Conservation (phyloP, 176 grass and related monocot genomes). For the Oryza coarctata region DNA sequence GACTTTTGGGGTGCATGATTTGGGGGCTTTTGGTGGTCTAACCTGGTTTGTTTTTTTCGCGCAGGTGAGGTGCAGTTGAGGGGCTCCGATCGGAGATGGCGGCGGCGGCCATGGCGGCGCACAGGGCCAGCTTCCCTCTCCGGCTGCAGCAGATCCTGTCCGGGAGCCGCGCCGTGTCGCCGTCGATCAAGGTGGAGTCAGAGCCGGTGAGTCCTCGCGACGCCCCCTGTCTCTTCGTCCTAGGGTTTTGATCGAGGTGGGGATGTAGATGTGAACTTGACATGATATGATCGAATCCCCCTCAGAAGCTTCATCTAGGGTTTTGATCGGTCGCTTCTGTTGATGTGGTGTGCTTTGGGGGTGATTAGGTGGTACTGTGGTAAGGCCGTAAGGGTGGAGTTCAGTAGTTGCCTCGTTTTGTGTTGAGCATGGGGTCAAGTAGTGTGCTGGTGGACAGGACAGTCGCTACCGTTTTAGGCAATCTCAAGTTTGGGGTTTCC, state of each 20-base stretch:
- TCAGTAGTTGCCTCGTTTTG: background rate
- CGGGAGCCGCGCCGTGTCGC: constrained; percentile 63
- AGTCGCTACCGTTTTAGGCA: constrained; percentile 13
- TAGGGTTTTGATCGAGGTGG: constrained; percentile 34
- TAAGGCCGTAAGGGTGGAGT: background rate
- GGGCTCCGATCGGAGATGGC: constrained; percentile 42
- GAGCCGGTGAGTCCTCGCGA: constrained; percentile 61
- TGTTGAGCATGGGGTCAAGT: background rate
- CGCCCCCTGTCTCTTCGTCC: background rate
- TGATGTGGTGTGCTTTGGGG: background rate
- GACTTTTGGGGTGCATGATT: background rate
- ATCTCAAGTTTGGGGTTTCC: constrained; percentile 1
- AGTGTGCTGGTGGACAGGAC: background rate
- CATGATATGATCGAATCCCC: background rate
- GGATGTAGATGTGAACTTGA: background rate
- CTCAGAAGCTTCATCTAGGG: constrained; percentile 19
- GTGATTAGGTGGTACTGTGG: background rate
- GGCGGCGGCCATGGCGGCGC: constrained; percentile 66
- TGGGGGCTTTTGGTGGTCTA: background rate
- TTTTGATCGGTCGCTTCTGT: constrained; percentile 29
- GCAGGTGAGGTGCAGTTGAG: constrained; percentile 53
- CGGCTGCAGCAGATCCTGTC: constrained; percentile 94
- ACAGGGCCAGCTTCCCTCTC: constrained; percentile 81
- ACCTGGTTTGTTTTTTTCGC: background rate
- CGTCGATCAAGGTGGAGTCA: constrained; percentile 82